These are phyloP conservation scores for Cutaneotrichosporon sp. DNA, from an alignment of 1,284 basidiomycete species.

Conservation along the genomic window DNA sequence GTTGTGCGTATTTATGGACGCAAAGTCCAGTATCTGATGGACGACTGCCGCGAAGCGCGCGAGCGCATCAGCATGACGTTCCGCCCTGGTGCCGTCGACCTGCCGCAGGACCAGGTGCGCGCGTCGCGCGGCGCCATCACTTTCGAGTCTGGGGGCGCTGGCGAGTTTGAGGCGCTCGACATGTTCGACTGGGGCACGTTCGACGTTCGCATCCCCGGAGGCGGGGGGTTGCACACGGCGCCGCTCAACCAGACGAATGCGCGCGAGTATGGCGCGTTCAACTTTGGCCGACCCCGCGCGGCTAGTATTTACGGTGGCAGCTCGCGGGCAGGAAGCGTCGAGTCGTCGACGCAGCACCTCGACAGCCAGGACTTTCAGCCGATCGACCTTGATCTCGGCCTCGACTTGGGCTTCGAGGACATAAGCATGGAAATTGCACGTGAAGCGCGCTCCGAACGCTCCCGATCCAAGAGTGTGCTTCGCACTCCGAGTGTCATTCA, in stretches of 20 bases:
- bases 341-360: constrained; percentile 59
- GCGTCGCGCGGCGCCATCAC: constrained; percentile 70
- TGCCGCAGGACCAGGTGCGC: constrained; percentile 88
- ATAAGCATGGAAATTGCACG: constrained; percentile 68
- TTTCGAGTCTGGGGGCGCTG: constrained; percentile 29
- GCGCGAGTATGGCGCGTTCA: constrained; percentile 48
- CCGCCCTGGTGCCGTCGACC: constrained; percentile 86
- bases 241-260: constrained; percentile 30
- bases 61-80: constrained; percentile 96
- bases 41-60: constrained; percentile 95
- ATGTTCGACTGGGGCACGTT: constrained; percentile 46
- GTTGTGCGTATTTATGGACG: constrained; percentile 96
- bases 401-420: constrained; percentile 39
- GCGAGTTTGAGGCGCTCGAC: constrained; percentile 31
- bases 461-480: constrained; percentile 29
- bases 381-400: constrained; percentile 47
- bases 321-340: constrained; percentile 34
- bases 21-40: constrained; percentile 94
- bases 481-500: constrained; percentile 46
- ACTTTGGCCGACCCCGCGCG: constrained; percentile 50
- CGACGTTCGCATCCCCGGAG: constrained; percentile 17
- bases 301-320: constrained; percentile 51
- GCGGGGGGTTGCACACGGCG: constrained; percentile 26
- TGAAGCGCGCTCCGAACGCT: constrained; percentile 57
- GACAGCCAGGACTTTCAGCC: constrained; percentile 73